Conservation (phyloP, 352 stramenopile species). For the Globisporangium paroecandrum region DNA sequence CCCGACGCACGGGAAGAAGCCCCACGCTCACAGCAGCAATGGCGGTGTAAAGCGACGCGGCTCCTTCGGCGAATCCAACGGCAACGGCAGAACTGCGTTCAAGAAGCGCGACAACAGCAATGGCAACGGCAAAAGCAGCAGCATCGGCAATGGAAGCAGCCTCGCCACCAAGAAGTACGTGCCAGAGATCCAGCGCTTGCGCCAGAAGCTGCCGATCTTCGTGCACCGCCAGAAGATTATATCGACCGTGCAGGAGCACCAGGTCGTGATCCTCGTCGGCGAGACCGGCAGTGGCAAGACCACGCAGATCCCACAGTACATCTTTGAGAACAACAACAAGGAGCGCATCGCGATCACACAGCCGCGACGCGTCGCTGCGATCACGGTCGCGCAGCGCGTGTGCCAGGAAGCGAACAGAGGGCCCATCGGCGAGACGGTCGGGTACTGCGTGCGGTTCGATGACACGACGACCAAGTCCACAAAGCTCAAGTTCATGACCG, state of each 20-base stretch:
- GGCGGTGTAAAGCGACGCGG: constrained; percentile 10
- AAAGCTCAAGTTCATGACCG: constrained; percentile 93
- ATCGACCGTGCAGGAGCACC: constrained; percentile 50
- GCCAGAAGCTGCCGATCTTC: constrained; percentile 72
- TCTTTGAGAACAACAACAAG: constrained; percentile 58
- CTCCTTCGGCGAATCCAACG: constrained; percentile 5
- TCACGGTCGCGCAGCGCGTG: constrained; percentile 82
- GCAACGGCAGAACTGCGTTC: neutral
- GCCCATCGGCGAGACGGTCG: constrained; percentile 64
- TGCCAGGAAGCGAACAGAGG: constrained; percentile 57
- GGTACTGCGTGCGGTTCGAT: constrained; percentile 94
- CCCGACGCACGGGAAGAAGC: constrained; percentile 6
- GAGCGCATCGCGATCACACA: constrained; percentile 78
- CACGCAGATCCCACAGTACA: constrained; percentile 88
- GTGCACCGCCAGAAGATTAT: constrained; percentile 68
- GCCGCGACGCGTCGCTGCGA: constrained; percentile 74
- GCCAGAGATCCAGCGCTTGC: constrained; percentile 52
- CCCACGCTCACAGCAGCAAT: neutral
- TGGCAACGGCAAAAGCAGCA: neutral
- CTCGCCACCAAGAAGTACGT: constrained; percentile 12
- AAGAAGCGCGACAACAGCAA: constrained; percentile 24
- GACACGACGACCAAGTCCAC: constrained; percentile 87
- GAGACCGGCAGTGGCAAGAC: constrained; percentile 91
- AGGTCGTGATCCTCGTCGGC: constrained; percentile 85
- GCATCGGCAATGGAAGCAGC: constrained; percentile 1